Conservation (phyloP, 331 rosid genomes). For the Malus hybrid region DNA sequence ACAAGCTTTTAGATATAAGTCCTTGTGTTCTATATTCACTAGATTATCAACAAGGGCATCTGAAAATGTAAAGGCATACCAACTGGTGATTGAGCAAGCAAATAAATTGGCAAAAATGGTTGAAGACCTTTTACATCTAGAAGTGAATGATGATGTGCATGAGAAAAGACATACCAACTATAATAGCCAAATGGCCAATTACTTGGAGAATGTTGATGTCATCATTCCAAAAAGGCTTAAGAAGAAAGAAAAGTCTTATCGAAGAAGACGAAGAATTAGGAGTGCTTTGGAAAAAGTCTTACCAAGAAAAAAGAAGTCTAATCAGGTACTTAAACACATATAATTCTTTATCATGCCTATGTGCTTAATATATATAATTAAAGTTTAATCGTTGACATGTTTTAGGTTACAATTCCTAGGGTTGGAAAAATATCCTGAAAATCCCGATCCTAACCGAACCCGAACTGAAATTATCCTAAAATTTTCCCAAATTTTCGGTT, state of each 20-base stretch:
- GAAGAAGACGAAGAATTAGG: neutral
- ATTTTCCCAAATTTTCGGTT: too few species aligned
- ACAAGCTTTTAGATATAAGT: neutral
- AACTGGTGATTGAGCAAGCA: too few species aligned
- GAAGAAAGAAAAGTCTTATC: neutral
- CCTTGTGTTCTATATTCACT: neutral
- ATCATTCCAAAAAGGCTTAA: neutral
- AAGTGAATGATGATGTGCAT: neutral
- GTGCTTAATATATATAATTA: neutral
- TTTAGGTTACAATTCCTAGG: neutral
- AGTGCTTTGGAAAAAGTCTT: neutral
- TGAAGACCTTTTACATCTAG: too few species aligned
- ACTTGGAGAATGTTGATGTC: neutral
- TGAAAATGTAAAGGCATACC: too few species aligned
- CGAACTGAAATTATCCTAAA: too few species aligned
- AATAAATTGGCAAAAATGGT: too few species aligned
- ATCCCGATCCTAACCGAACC: too few species aligned
- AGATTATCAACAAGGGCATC: too few species aligned
- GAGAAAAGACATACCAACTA: neutral
- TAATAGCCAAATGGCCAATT: neutral
- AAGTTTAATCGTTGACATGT: too few species aligned
- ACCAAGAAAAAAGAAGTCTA: neutral
- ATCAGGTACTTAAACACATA: too few species aligned
- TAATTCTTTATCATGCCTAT: too few species aligned
- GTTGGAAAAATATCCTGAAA: too few species aligned